Conservation (phyloP, 2,329 filamentous ascomycete genomes). For the Cladosporium sp. region DNA sequence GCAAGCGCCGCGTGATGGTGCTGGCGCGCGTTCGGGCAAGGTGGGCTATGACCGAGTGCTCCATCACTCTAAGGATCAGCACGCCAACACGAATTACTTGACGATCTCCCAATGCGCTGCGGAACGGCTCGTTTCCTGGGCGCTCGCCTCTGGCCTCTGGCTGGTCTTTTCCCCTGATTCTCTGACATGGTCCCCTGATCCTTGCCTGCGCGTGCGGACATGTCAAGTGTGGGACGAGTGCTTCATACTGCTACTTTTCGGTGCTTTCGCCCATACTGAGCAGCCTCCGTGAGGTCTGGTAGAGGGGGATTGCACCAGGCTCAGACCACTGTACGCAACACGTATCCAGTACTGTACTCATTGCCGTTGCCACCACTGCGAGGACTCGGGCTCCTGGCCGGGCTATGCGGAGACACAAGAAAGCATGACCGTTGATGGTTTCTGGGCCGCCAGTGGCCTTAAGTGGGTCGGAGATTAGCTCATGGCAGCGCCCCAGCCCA, state of each 20-base stretch:
- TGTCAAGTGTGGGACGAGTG: conserved; percentile 9
- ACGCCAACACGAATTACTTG: conserved; percentile 7
- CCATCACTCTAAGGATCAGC: background rate
- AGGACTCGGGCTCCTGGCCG: background rate
- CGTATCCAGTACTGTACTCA: background rate
- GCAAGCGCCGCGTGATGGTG: background rate
- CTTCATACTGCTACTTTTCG: conserved; percentile 1
- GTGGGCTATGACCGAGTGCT: background rate
- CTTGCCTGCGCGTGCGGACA: conserved; percentile 11
- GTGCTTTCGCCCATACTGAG: background rate
- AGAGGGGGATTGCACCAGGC: background rate
- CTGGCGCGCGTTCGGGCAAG: background rate
- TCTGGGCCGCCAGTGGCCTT: conserved; percentile 7
- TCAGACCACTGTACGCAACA: background rate
- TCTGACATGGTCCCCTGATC: conserved; percentile 19
- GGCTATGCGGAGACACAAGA: conserved; percentile 4
- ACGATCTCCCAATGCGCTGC: conserved; percentile 5
- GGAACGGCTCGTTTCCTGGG: conserved; percentile 8
- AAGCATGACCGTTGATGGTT: conserved; percentile 13
- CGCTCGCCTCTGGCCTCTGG: conserved; percentile 7
- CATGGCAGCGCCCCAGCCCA: conserved; percentile 7
- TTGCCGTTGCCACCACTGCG: background rate
- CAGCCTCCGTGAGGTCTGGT: background rate
- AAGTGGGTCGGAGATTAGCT: conserved; percentile 21
- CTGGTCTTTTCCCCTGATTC: conserved; percentile 13